Evolutionary conservation across 441 rosid species (phyloP), one percentile per base, ranked within the genome.

Genomic region (Breynia disticha): DNA sequence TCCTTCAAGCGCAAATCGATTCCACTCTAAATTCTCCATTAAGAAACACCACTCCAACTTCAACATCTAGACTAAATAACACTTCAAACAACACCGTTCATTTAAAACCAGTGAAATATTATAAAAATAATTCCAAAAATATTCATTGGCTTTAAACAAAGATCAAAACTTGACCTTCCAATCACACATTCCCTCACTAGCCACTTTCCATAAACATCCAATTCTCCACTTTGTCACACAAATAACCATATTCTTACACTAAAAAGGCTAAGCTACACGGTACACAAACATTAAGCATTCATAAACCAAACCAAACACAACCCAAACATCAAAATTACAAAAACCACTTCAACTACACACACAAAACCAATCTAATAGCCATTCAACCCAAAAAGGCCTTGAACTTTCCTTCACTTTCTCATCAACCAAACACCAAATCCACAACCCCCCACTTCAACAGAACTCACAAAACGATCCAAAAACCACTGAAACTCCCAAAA

Each of bases 21-120:
- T 16, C 63, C 56, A 28, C 60, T 43, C 38, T 49, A 64, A 61
- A 75, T 67, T 73, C 71, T 39, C 79, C 88, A 72, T 68, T 59
- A 57, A 48, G 54, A 45, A 41, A 52, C 38, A 68, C 56, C 55
- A 47, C 7, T 8, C 57, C 45, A 56, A 59, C 56, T 43, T 18
- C 4, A 50, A 56, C 39, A n/a, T 63, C 32, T 19, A 39, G 46
- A 49, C 71, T 49, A 50, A 65, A 56, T 59, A 64, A 62, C 74
- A 63, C 52, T 54, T 49, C 17, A 43, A 16, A 41, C 52, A 57
- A 43, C 21, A 57, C 52, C 50, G 53, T 67, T 24, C 69, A 2
- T 54, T 59, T 17, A 3, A 48, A 18, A 44, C 22, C 60, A 42
- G 48, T 43, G 56, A 38, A 49, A 39, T 20, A 59, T 53, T 32